Conservation (phyloP, 2,329 filamentous ascomycete species). For the Metarhizium rileyi region DNA sequence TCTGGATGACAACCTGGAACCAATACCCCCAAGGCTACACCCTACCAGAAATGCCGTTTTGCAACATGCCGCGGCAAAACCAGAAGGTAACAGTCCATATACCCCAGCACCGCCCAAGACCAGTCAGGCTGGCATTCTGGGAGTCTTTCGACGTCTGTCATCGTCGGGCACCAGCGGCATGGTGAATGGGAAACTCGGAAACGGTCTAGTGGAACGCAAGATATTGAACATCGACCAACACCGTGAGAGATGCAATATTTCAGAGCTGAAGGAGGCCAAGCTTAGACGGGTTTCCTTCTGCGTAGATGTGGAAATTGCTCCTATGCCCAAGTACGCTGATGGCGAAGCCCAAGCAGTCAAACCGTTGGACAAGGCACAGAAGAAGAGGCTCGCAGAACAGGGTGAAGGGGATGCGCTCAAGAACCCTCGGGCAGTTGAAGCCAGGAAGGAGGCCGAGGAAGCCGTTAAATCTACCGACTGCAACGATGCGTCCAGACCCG, state of each 20-base stretch:
- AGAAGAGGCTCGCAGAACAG: slow-evolving; percentile 56
- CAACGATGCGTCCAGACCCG: neutral
- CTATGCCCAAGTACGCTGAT: slow-evolving; percentile 69
- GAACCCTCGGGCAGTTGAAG: slow-evolving; percentile 48
- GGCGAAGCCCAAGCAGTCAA: slow-evolving; percentile 33
- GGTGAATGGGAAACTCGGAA: slow-evolving; percentile 25
- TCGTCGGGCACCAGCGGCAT: slow-evolving; percentile 43
- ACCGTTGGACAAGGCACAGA: slow-evolving; percentile 40
- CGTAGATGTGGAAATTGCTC: slow-evolving; percentile 94
- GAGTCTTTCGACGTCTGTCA: slow-evolving; percentile 73
- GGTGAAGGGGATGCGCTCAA: slow-evolving; percentile 69
- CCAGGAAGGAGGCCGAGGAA: slow-evolving; percentile 29
- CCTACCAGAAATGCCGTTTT: slow-evolving; percentile 50
- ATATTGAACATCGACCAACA: slow-evolving; percentile 78
- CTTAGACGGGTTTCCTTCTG: slow-evolving; percentile 86
- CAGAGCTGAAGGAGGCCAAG: slow-evolving; percentile 71
- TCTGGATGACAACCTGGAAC: slow-evolving; percentile 22
- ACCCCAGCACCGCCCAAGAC: slow-evolving; percentile 65
- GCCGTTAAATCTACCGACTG: slow-evolving; percentile 1
- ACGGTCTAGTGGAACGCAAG: slow-evolving; percentile 68
- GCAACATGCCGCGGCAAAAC: slow-evolving; percentile 42
- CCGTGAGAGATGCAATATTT: slow-evolving; percentile 68
- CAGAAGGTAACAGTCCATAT: slow-evolving; percentile 55
- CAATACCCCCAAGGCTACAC: slow-evolving; percentile 37
- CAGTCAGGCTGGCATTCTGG: slow-evolving; percentile 62